A percentile compares a stretch with the other conserved stretches of the same genome.
Conservation (phyloP, 139 green algal species). For the Pleodorina starrii region DNA sequence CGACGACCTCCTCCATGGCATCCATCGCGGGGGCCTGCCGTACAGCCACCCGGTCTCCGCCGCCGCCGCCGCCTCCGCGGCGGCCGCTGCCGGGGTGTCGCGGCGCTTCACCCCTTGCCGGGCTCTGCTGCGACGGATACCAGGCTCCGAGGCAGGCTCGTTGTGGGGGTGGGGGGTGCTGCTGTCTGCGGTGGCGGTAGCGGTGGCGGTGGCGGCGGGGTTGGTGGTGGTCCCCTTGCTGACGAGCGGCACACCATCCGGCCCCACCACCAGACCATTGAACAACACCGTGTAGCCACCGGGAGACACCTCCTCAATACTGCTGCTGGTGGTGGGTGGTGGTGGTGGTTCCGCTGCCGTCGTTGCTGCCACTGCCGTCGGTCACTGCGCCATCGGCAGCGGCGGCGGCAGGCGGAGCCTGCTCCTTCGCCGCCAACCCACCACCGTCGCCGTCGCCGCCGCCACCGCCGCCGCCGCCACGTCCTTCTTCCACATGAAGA, state of each 20-base stretch:
- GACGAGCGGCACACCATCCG: not conserved
- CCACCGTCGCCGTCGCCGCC: not conserved
- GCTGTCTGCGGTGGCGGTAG: not conserved
- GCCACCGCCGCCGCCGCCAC: not conserved
- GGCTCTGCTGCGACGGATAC: not conserved
- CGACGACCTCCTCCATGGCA: not conserved
- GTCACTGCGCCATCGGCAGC: not conserved
- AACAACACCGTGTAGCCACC: not conserved
- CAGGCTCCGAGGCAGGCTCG: not conserved
- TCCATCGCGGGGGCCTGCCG: not conserved
- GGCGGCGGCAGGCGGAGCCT: not conserved
- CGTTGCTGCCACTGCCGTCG: not conserved
- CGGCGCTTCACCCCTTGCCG: too few species aligned
- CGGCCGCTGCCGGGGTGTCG: too few species aligned
- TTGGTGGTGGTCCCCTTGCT: not conserved
- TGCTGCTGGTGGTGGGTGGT: not conserved
- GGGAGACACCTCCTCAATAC: not conserved
- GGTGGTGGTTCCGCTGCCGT: not conserved
- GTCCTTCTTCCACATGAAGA: not conserved
- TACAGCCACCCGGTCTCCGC: not conserved
- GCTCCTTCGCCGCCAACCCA: not conserved
- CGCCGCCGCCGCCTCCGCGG: not conserved
- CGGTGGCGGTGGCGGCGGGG: not conserved
- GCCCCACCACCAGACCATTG: not conserved
- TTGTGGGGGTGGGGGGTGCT: not conserved